Evolutionary conservation across 257 asterid species (phyloP).

Genomic region (Jacaranda mimosifolia): DNA sequence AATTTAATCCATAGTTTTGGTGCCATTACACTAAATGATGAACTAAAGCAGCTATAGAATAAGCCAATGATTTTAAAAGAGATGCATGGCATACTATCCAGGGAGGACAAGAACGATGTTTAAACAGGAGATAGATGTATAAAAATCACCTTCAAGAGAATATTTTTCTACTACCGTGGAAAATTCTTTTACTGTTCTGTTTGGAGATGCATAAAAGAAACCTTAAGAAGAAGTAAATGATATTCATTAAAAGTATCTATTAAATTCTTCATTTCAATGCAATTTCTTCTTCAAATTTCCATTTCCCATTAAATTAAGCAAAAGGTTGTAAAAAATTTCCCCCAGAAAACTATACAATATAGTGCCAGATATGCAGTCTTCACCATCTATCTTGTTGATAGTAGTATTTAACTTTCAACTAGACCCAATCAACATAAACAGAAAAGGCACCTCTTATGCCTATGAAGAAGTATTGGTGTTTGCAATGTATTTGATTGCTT

Average conservation of each 20-base stretch:
- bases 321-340: background rate
- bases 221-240: background rate
- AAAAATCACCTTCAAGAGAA: background rate
- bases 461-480: background rate
- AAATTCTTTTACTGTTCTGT: background rate
- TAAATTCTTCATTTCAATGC: background rate
- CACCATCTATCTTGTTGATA: background rate
- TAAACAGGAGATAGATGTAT: background rate
- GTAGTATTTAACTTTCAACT: background rate
- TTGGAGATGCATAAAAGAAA: background rate
- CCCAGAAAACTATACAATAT: background rate
- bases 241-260: background rate
- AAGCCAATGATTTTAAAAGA: background rate
- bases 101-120: background rate
- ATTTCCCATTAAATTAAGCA: background rate
- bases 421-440: background rate
- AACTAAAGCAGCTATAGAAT: background rate
- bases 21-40: background rate
- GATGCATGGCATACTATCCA: background rate
- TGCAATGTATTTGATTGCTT: constrained; percentile 2
- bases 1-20: background rate
- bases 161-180: background rate
- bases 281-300: constrained; percentile 2
- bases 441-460: background rate
- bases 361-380: background rate